Percentiles rank a stretch among this genome's conserved stretches.
Evolutionary conservation across 768 basidiomycete genomes (phyloP).

Genomic region (Termitomyces titanicus): DNA sequence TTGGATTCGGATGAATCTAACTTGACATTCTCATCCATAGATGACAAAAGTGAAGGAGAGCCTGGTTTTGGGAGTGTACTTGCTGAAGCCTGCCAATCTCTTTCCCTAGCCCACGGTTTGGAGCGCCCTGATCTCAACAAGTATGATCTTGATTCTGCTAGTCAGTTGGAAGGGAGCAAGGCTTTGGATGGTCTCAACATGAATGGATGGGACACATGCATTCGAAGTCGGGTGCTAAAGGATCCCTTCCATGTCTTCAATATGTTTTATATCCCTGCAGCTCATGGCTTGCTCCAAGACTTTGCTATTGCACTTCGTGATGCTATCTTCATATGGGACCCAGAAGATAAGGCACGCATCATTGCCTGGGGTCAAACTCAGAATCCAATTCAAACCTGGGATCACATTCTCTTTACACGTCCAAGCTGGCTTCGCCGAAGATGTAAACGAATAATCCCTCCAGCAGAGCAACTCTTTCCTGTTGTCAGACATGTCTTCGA

Average conservation of each 20-base stretch:
- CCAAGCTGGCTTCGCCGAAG: constrained; percentile 23
- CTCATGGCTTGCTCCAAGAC: constrained; percentile 18
- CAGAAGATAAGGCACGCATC: constrained; percentile 18
- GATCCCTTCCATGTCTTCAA: constrained; percentile 25
- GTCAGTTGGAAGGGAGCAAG: neutral
- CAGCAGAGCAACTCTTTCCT: constrained; percentile 24
- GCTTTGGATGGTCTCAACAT: neutral
- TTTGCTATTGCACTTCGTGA: constrained; percentile 22
- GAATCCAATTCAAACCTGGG: neutral
- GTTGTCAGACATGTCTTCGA: constrained; percentile 23
- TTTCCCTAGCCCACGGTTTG: neutral
- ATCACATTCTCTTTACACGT: constrained; percentile 3
- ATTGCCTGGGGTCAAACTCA: constrained; percentile 14
- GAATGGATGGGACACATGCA: neutral
- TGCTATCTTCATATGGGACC: constrained; percentile 22
- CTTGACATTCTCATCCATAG: neutral
- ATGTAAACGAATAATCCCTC: constrained; percentile 26
- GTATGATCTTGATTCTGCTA: neutral
- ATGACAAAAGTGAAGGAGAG: neutral
- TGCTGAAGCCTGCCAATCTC: neutral
- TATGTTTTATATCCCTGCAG: constrained; percentile 19
- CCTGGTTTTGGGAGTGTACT: neutral
- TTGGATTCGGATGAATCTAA: neutral
- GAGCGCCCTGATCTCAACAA: neutral
- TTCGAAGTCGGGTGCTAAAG: constrained; percentile 12